Conservation (phyloP, 2,329 filamentous ascomycete genomes). For the Graphilbum fragrans region DNA sequence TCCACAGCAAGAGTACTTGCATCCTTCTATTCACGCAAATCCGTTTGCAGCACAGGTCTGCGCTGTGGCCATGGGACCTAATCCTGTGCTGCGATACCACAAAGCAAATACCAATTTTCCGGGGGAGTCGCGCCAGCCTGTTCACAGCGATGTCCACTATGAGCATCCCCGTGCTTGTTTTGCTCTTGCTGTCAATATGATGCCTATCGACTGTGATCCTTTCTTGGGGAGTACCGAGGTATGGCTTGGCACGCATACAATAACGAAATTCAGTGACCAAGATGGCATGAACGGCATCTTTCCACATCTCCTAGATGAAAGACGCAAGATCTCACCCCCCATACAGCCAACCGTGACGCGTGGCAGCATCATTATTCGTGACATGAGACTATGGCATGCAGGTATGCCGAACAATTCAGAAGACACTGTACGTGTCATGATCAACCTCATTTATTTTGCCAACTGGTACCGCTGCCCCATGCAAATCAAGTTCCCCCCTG, state of each 20-base stretch:
- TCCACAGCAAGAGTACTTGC: conserved; percentile 5
- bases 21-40: conserved; percentile 5
- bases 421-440: conserved; percentile 29
- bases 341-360: conserved; percentile 27
- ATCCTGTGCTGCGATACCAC: conserved; percentile 9
- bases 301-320: conserved; percentile 15
- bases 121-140: conserved; percentile 21
- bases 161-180: conserved; percentile 35
- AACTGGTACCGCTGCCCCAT: conserved; percentile 21
- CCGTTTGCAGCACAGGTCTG: conserved; percentile 6
- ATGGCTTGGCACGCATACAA: conserved; percentile 33
- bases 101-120: conserved; percentile 10
- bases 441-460: conserved; percentile 23
- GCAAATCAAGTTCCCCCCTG: conserved; percentile 3
- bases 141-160: conserved; percentile 28
- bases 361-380: conserved; percentile 30
- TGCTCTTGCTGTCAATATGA: conserved; percentile 32
- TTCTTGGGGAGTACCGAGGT: conserved; percentile 36
- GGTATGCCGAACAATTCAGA: conserved; percentile 32
- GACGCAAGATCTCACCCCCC: conserved; percentile 19
- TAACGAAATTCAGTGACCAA: conserved; percentile 16
- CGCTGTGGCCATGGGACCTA: conserved; percentile 5
- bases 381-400: conserved; percentile 36
- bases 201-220: conserved; percentile 28
- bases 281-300: conserved; percentile 15